Percentiles rank a stretch among this genome's conserved stretches.
Conservation (phyloP, 805 yeast genomes). For the Tetrapisispora fleetii region DNA sequence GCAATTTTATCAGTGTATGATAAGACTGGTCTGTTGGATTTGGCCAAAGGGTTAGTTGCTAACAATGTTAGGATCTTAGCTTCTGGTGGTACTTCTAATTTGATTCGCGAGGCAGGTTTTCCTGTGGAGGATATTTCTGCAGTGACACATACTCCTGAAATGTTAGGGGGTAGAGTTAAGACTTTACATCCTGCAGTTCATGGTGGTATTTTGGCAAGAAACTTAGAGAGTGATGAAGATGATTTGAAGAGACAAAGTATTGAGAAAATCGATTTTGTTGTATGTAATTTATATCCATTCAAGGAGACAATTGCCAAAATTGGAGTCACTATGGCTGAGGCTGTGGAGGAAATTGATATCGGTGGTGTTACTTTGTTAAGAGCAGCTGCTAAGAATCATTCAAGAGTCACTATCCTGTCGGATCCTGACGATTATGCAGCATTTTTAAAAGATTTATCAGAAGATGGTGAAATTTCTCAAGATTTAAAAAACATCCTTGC, state of each 20-base stretch:
- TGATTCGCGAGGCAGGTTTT: slow-evolving; percentile 95
- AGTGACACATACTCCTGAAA: slow-evolving; percentile 97
- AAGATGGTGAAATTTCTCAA: slow-evolving; percentile 56
- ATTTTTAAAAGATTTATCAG: slow-evolving; percentile 70
- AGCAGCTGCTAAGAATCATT: slow-evolving; percentile 98
- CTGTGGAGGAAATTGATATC: slow-evolving; percentile 96
- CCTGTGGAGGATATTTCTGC: slow-evolving; percentile 93
- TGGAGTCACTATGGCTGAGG: slow-evolving; percentile 92
- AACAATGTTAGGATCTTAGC: slow-evolving; percentile 89
- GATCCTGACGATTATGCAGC: slow-evolving; percentile 90
- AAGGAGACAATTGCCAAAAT: slow-evolving; percentile 93
- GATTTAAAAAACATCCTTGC: slow-evolving; percentile 78
- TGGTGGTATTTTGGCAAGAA: slow-evolving; percentile 93
- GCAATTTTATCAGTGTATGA: slow-evolving; percentile 96
- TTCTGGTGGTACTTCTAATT: slow-evolving; percentile 92
- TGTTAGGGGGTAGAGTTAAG: slow-evolving; percentile 97
- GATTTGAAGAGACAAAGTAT: slow-evolving; percentile 85
- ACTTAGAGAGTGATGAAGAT: slow-evolving; percentile 80
- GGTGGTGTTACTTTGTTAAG: slow-evolving; percentile 96
- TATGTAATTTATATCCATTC: slow-evolving; percentile 96
- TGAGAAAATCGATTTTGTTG: slow-evolving; percentile 93
- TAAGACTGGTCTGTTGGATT: slow-evolving; percentile 90
- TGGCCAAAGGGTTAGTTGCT: slow-evolving; percentile 88
- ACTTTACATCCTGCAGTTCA: slow-evolving; percentile 98
- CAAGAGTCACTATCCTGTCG: slow-evolving; percentile 88